Percentiles rank a stretch among this genome's conserved stretches.
These are phyloP conservation scores for Quercus mongolica DNA, from an alignment of 306 rosid genomes.

Conservation along the genomic window DNA sequence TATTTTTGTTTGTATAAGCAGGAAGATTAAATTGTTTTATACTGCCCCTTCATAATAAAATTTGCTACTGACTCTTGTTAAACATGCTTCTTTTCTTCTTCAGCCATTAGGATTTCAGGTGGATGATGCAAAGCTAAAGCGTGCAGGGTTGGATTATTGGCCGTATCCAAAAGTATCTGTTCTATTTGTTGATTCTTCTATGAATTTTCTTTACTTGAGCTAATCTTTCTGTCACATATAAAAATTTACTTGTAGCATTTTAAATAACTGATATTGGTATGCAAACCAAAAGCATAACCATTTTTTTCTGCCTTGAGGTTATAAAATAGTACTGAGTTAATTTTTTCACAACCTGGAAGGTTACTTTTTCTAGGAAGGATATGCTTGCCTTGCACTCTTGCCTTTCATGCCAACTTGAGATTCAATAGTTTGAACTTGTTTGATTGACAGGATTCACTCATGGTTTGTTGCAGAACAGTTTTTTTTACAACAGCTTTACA, in stretches of 20 bases:
- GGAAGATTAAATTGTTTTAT: not conserved
- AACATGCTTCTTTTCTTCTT: conserved; percentile 24
- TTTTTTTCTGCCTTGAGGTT: not conserved
- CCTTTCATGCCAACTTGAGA: not conserved
- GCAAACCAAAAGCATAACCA: not conserved
- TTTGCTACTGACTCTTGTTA: conserved; percentile 4
- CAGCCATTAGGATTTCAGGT: conserved; percentile 93
- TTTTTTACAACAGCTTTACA: not conserved
- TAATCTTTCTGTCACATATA: not conserved
- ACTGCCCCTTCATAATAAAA: conserved; percentile 1
- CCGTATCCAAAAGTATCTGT: conserved; percentile 61
- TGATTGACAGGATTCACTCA: not conserved
- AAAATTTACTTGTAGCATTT: not conserved
- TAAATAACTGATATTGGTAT: not conserved
- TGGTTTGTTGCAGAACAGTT: not conserved
- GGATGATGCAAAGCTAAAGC: conserved; percentile 81
- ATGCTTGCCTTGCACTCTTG: not conserved
- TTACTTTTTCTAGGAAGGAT: not conserved
- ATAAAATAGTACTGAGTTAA: not conserved
- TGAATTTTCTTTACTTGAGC: not conserved
- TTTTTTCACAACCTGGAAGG: not conserved
- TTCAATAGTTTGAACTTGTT: not conserved
- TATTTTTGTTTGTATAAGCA: conserved; percentile 2
- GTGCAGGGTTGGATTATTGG: conserved; percentile 98
- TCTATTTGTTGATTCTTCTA: not conserved